These are phyloP conservation scores for Candida sp. DNA, from an alignment of 1,139 yeast species.

Conservation along the genomic window DNA sequence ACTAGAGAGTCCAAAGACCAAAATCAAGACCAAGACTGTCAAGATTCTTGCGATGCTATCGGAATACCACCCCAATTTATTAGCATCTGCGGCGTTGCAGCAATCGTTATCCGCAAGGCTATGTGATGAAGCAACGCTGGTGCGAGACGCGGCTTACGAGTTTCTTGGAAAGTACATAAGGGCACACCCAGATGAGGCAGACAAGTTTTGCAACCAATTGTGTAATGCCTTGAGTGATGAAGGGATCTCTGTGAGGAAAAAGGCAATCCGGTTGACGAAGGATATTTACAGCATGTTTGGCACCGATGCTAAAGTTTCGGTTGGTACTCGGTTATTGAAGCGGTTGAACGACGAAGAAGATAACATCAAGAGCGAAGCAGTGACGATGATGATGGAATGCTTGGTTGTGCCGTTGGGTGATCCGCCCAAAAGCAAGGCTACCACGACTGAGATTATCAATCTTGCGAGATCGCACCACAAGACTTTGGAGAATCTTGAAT, in stretches of 20 bases:
- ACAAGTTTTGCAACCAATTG: conserved; percentile 53
- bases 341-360: conserved; percentile 77
- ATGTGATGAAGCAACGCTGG: conserved; percentile 67
- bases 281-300: conserved; percentile 46
- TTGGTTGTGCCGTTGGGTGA: conserved; percentile 38
- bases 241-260: conserved; percentile 67
- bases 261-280: conserved; percentile 57
- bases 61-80: conserved; percentile 53
- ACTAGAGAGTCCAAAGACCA: conserved; percentile 57
- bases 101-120: conserved; percentile 56
- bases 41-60: conserved; percentile 53
- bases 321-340: conserved; percentile 54
- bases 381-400: conserved; percentile 39
- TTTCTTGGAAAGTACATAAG: conserved; percentile 57
- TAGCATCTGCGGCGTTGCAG: conserved; percentile 54
- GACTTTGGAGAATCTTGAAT: conserved; percentile 42
- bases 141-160: conserved; percentile 78
- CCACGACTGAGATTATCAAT: conserved; percentile 20
- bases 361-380: conserved; percentile 50
- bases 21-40: conserved; percentile 67
- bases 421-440: not conserved
- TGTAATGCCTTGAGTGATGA: conserved; percentile 58
- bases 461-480: conserved; percentile 38
- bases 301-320: conserved; percentile 37
- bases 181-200: conserved; percentile 46